Evolutionary conservation across 371 early-diverging fungal genomes (phyloP).

Genomic region (Mucor plumbeus): DNA sequence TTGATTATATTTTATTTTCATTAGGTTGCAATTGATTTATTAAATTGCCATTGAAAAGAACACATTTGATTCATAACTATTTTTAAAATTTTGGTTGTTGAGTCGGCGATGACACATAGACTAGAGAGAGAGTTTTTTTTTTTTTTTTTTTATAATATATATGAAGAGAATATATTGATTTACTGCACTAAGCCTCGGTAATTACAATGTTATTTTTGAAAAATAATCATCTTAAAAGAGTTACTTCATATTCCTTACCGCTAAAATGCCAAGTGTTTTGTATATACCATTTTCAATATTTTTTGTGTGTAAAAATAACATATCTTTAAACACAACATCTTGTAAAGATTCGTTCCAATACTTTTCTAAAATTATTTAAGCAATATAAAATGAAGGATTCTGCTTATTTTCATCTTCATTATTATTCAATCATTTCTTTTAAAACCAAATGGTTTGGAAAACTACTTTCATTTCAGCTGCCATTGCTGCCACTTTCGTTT

Average conservation of each 20-base stretch:
- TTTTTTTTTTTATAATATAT: too few species aligned
- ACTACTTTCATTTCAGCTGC: constrained; percentile 19
- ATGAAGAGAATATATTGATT: neutral
- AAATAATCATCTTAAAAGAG: neutral
- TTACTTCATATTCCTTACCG: neutral
- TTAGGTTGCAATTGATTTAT: neutral
- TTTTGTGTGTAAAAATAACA: neutral
- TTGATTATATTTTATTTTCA: neutral
- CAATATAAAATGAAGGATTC: constrained; percentile 1
- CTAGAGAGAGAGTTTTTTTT: too few species aligned
- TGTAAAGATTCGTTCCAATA: neutral
- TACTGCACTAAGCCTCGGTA: neutral
- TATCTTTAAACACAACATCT: neutral
- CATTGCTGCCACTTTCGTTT: constrained; percentile 24
- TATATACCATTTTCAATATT: too few species aligned
- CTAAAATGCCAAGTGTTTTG: neutral
- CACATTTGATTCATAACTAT: neutral
- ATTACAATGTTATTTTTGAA: neutral
- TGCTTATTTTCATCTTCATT: constrained; percentile 6
- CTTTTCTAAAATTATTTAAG: neutral
- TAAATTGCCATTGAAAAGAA: neutral
- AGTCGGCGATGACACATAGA: neutral
- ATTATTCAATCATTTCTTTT: constrained; percentile 11
- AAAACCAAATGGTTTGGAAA: constrained; percentile 31
- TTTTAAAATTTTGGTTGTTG: neutral